phyloP scores from a whole-genome alignment of 2,329 filamentous ascomycete genomes.

The Fonsecaea multimorphosa region DNA sequence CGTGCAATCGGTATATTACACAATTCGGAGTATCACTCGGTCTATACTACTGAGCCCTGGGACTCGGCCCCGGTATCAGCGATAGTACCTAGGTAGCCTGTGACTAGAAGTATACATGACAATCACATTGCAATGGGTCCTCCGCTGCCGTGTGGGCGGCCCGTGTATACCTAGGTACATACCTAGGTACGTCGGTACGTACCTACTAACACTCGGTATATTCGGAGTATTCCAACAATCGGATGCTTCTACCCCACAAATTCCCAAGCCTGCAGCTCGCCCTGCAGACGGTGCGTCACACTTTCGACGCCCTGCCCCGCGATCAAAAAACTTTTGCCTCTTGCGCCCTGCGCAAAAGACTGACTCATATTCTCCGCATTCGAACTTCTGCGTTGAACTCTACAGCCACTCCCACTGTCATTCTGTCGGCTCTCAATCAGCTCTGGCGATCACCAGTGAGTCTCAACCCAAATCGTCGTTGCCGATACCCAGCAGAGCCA shows the following conservation, averaged over 20 bases:
- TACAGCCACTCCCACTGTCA: not conserved
- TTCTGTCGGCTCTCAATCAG: not conserved
- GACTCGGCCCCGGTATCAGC: too few species aligned
- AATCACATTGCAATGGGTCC: too few species aligned
- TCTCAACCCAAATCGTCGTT: not conserved
- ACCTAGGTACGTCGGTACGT: too few species aligned
- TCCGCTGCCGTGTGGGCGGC: too few species aligned
- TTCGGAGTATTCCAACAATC: too few species aligned
- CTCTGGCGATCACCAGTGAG: not conserved
- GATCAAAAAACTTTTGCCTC: conserved; percentile 22
- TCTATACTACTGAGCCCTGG: too few species aligned
- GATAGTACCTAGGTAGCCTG: too few species aligned
- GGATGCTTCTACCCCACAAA: not conserved
- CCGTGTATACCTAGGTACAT: too few species aligned
- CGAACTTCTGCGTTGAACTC: not conserved
- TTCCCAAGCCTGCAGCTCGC: not conserved
- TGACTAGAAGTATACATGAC: too few species aligned
- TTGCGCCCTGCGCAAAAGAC: conserved; percentile 1
- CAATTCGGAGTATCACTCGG: too few species aligned
- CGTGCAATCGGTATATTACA: too few species aligned
- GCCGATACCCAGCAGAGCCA: not conserved
- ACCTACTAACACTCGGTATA: too few species aligned
- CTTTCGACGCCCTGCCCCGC: conserved; percentile 7
- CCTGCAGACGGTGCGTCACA: conserved; percentile 8
- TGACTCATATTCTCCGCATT: conserved; percentile 16